Evolutionary conservation across 2,329 filamentous ascomycete species (phyloP).

Genomic region (Aspergillus niger): DNA sequence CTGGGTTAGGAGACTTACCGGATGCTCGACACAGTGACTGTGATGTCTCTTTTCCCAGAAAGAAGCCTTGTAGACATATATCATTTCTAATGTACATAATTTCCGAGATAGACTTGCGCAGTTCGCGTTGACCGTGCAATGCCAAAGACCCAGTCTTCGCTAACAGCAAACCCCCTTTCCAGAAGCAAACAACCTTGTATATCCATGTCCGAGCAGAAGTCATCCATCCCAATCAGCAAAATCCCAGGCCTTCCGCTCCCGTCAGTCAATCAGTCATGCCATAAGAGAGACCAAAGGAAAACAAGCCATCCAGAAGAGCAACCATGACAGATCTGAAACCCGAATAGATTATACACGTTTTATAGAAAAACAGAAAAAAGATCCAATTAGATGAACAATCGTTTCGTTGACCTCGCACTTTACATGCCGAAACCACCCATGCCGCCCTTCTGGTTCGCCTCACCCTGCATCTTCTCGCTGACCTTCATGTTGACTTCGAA

Average conservation of each 20-base stretch:
- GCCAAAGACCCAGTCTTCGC: slow-evolving; percentile 9
- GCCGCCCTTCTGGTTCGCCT: slow-evolving; percentile 67
- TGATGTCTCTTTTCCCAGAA: slow-evolving; percentile 7
- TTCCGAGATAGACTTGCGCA: slow-evolving; percentile 14
- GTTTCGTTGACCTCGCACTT: slow-evolving; percentile 13
- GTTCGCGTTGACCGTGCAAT: slow-evolving; percentile 11
- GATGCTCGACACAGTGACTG: slow-evolving; percentile 9
- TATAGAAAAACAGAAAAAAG: slow-evolving; percentile 1
- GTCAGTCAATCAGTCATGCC: background rate
- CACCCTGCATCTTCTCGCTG: slow-evolving; percentile 91
- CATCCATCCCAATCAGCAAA: background rate
- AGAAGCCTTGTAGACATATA: slow-evolving; percentile 18
- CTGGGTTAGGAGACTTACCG: slow-evolving; percentile 44
- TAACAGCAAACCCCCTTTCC: background rate
- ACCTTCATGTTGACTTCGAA: slow-evolving; percentile 99
- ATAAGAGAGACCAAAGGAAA: background rate
- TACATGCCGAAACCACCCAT: slow-evolving; percentile 55
- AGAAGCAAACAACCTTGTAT: slow-evolving; percentile 1
- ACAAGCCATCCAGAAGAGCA: background rate
- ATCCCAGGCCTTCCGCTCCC: background rate
- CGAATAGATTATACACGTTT: slow-evolving; percentile 17
- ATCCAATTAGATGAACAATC: slow-evolving; percentile 5
- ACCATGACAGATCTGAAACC: background rate
- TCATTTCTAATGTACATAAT: slow-evolving; percentile 27
- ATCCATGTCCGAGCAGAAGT: slow-evolving; percentile 6